These are phyloP conservation scores for Salix caprea DNA, from an alignment of 345 rosid species.

Conservation along the genomic window DNA sequence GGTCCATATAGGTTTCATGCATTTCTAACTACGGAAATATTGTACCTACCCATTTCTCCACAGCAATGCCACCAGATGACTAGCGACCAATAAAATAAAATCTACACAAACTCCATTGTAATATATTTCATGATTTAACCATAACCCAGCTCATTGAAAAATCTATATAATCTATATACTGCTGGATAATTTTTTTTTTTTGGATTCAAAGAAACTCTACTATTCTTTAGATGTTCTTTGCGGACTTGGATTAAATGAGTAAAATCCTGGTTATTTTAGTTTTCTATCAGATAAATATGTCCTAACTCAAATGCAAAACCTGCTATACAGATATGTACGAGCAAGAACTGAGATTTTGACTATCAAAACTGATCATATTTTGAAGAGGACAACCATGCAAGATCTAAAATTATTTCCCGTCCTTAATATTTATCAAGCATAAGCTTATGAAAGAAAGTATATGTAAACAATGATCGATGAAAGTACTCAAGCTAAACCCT, in stretches of 20 bases:
- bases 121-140: not conserved
- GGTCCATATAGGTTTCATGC: not conserved
- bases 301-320: too few relatives aligned
- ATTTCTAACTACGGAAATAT: not conserved
- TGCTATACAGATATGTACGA: too few relatives aligned
- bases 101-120: not conserved
- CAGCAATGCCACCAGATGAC: not conserved
- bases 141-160: too few relatives aligned
- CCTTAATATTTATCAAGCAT: not conserved
- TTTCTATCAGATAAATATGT: fast-evolving
- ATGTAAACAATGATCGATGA: not conserved
- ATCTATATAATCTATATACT: too few relatives aligned
- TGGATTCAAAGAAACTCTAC: too few relatives aligned
- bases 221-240: too few relatives aligned
- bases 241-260: fast-evolving
- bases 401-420: not conserved
- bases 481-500: not conserved
- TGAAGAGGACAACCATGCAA: too few relatives aligned
- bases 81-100: not conserved
- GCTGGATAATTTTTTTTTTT: too few relatives aligned
- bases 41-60: not conserved
- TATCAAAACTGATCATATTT: too few relatives aligned
- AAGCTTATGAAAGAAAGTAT: not conserved
- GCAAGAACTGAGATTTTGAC: too few relatives aligned
- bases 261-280: fast-evolving